A percentile compares a stretch with the other conserved stretches of the same genome.
These are phyloP conservation scores for Salix caprea DNA, from an alignment of 345 rosid species.

Conservation along the genomic window DNA sequence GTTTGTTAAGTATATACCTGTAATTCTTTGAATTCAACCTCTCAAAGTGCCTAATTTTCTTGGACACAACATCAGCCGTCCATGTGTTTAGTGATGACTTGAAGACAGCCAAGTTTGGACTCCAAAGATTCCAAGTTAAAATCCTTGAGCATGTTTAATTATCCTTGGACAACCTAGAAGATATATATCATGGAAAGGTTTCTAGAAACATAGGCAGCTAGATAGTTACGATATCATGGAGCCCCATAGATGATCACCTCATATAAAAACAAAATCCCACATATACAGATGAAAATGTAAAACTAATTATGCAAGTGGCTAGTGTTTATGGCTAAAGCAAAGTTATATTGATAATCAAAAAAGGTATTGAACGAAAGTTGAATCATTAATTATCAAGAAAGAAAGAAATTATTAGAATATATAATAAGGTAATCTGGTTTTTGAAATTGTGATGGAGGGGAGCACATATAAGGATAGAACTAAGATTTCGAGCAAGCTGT, in stretches of 20 bases:
- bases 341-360: neutral
- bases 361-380: no score
- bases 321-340: neutral
- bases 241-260: neutral
- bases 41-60: neutral
- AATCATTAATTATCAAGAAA: no score
- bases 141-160: no score
- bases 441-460: no score
- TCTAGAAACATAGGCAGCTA: constrained; percentile 17
- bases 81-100: neutral
- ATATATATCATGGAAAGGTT: constrained; percentile 1
- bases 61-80: neutral
- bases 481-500: no score
- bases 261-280: neutral
- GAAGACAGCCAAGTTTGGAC: neutral
- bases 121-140: no score
- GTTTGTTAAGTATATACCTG: neutral
- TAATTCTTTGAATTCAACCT: neutral
- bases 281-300: neutral
- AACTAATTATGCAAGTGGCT: neutral
- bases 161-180: neutral
- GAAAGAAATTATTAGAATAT: no score
- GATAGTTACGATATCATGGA: constrained; percentile 1
- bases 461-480: no score
- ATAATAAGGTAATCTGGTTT: no score